Base-by-base conservation (phyloP, 176 grass and related monocot species). In the Echinochloa phyllopogon region DNA sequence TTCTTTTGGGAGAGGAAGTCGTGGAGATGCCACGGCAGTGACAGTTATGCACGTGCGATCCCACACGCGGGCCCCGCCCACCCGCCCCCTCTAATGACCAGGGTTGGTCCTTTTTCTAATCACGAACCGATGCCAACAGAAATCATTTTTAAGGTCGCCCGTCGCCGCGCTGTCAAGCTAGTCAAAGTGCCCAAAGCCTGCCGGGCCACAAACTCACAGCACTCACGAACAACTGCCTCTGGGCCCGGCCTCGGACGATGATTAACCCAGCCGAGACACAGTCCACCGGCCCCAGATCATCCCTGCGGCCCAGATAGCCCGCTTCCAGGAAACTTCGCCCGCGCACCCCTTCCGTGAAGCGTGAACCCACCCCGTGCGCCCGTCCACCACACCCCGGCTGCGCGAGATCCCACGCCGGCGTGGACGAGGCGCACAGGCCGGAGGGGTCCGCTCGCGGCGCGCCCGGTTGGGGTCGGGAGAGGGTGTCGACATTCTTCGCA, bases 401-500 rank as follows among this genome's bases (percentile, higher is more conserved):
- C 69, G 47, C 1, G 4, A 9, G 18, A 8, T 15, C 13, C 1
- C 2, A 2, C 38, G 18, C 18, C 60, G 49, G 3, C 18, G 68
- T 89, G 75, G 75, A 88, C 57, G 2, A 0, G 47, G 74, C 6
- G 65, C 18, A 79, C 37, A 16, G 21, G 53, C 8, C 21, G 21
- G 20, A 4, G 6, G 29, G 29, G 29, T 33, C 0, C 11, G 45
- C 13, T 4, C 5, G 6, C 13, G 33, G 0, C 24, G 25, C 15
- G 21, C 4, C 7, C 3, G 79, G 6, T 23, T n/a, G 53, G n/a
- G 2, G 29, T 33, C 29, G 29, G 29, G 29, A 33, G 29, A 18
- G 68, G 64, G 88, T 90, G 84, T 90, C 88, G 84, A 86, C 88
- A 86, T 48, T 77, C 42, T 71, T 6, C 45, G 20, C 77, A 37